Percentiles rank a stretch among this genome's conserved stretches.
phyloP scores from a whole-genome alignment of 2,329 filamentous ascomycete genomes.

The Cercospora sp. region DNA sequence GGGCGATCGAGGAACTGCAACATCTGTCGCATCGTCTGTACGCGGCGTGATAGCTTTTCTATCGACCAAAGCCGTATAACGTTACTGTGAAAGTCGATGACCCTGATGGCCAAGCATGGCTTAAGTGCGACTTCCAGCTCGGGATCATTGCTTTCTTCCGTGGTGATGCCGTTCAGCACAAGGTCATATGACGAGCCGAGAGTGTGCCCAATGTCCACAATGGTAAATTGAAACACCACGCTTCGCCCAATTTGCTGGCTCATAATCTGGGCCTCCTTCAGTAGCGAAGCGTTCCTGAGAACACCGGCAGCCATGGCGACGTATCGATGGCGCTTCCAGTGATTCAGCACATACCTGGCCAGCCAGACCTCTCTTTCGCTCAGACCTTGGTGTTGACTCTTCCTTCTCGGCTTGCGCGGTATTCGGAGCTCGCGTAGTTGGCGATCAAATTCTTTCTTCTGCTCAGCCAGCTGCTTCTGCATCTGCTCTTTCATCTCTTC shows the following conservation, averaged over 20 bases:
- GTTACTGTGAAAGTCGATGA: constrained; percentile 83
- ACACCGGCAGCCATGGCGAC: constrained; percentile 93
- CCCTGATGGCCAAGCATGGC: constrained; percentile 85
- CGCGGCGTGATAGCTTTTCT: constrained; percentile 83
- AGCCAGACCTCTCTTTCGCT: constrained; percentile 70
- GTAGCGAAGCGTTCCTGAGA: constrained; percentile 77
- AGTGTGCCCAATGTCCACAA: constrained; percentile 84
- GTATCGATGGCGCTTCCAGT: constrained; percentile 83
- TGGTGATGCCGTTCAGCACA: constrained; percentile 84
- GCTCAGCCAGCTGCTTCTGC: constrained; percentile 78
- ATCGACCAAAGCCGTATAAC: constrained; percentile 93
- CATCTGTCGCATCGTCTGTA: constrained; percentile 93
- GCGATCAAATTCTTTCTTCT: constrained; percentile 80
- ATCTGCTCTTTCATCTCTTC: constrained; percentile 80
- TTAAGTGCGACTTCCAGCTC: constrained; percentile 75
- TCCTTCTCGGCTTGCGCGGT: constrained; percentile 30
- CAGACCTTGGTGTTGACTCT: constrained; percentile 44
- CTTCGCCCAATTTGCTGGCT: constrained; percentile 92
- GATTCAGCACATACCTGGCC: constrained; percentile 65
- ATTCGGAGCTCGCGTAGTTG: constrained; percentile 73
- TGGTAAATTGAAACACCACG: constrained; percentile 91
- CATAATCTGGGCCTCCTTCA: constrained; percentile 98
- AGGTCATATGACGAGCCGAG: constrained; percentile 95
- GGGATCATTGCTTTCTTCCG: constrained; percentile 74
- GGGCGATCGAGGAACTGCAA: constrained; percentile 95